Base-by-base conservation (phyloP, 306 rosid genomes). In the Begonia peltatifolia region DNA sequence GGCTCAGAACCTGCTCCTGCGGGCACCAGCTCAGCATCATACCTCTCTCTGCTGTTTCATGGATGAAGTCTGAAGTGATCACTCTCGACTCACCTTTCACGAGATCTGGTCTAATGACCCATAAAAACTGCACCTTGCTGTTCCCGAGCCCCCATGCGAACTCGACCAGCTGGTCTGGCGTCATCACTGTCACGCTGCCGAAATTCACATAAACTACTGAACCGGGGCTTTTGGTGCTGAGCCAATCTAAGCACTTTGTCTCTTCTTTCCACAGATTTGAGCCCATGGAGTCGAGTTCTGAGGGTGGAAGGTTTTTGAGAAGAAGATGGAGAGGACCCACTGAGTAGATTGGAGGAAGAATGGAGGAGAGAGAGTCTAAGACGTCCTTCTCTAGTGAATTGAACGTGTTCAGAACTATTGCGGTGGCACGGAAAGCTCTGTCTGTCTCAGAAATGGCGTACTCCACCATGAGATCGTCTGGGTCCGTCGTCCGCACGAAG, bases 191-290 rank as follows among this genome's bases (percentile, higher is more conserved):
- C 18, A 75, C 65, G 68, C 93, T 79, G 2, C 87, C 84, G 10
- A 83, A 83, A 42, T 83, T 83, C 0, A 83, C 87, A 12, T 83
- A 83, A 23, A 83, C 73, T 6, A 83, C 84, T 0, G 71, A 59
- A 46, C 63, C 56, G 0, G 73, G 57, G 15, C 70, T 72, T 56
- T 70, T 70, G 9, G 25, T 42, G 42, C 72, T 69, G 0, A 81
- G 78, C 94, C 94, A 84, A 41, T 67, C 66, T 1, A 84, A 44
- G 52, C 87, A 78, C 52, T 62, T 64, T 2, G 51, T 2, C 5
- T 84, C 90, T 6, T 84, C 82, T 23, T 63, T 78, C 94, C 84
- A 84, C 0, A 84, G 80, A 44, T 81, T 84, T 5, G 82, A 81
- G 1, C 70, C 73, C 0, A 81, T 47, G 12, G 74, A 55, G 9